Evolutionary conservation across 805 yeast species (phyloP), one percentile per base, ranked within the genome.

Genomic region (Blastobotrys peoriensis): DNA sequence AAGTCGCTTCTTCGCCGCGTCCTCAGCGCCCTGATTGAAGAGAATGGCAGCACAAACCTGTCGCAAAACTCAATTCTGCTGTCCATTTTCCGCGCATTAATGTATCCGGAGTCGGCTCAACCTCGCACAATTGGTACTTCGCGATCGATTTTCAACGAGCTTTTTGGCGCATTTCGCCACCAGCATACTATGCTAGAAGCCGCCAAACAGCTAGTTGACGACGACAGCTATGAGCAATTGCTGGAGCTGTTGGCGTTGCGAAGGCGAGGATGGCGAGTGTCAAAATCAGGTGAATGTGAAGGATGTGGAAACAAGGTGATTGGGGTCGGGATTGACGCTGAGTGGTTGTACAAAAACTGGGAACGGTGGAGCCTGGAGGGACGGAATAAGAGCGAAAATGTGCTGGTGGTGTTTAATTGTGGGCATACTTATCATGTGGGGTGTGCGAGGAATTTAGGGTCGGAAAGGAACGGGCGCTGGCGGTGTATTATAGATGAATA

Each of bases 241-340:
- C 57, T 67, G 9, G 50, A 55, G 2, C 64, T 82, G 8, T 67
- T 73, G 9, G 48, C 54, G 2, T 66, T 69, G 27, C 66, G 74
- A 18, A 52, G 68, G 0, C 61, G 65, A 30, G 97, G 96, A 0
- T 83, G 94, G 87, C 68, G 80, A 0, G 69, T 73, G 2, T 52
- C 70, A 1, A 65, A 64, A 21, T 66, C 67, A 21, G 67, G 71
- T 30, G 76, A 72, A 39, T 89, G 97, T 61, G 83, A 83, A 28
- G 75, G 82, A 0, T 89, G 97, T 62, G 89, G 86, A 1, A 79
- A 78, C 49, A 66, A 67, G 17, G 65, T 88, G 27, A 81, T 88
- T 79, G 96, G 96, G 0, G 60, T 75, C 1, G 76, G 78, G 1
- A 58, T 83, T 2, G 66, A 71, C 19, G 65, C 76, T 2, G 68